These are phyloP conservation scores for Malassezia sp. DNA, from an alignment of 1,284 basidiomycete genomes.

Conservation along the genomic window DNA sequence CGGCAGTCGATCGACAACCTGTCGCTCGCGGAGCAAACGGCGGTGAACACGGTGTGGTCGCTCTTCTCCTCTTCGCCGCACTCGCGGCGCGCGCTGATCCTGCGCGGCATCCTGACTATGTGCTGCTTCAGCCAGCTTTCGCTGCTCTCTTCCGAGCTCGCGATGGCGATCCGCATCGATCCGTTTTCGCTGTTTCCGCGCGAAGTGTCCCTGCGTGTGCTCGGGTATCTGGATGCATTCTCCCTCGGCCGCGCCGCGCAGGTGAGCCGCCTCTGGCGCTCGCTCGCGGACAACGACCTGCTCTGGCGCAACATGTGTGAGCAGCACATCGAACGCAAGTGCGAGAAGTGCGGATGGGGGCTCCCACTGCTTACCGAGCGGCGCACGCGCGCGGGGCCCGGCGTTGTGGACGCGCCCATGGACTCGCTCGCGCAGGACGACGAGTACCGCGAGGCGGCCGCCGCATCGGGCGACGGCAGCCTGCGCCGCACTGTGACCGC, in stretches of 20 bases:
- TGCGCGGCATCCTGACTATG: conserved; percentile 97
- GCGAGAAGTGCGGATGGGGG: conserved; percentile 95
- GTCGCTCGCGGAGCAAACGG: conserved; percentile 73
- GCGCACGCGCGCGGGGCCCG: conserved; percentile 49
- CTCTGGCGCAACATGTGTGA: conserved; percentile 95
- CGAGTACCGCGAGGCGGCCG: conserved; percentile 7
- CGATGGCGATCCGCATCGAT: conserved; percentile 76
- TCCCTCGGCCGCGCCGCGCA: conserved; percentile 91
- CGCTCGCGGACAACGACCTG: conserved; percentile 85
- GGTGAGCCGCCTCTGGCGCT: conserved; percentile 74
- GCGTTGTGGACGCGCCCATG: background rate
- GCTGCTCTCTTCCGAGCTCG: conserved; percentile 80
- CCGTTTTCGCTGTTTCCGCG: conserved; percentile 83
- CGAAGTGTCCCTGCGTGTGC: conserved; percentile 78
- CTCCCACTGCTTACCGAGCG: conserved; percentile 72
- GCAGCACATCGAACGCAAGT: conserved; percentile 96
- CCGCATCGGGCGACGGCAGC: conserved; percentile 21
- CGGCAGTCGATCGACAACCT: conserved; percentile 78
- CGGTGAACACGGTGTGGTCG: conserved; percentile 88
- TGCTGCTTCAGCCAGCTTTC: conserved; percentile 99
- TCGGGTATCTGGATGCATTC: conserved; percentile 85
- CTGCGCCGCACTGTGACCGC: conserved; percentile 42
- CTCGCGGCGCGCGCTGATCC: conserved; percentile 76
- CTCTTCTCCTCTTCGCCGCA: conserved; percentile 91
- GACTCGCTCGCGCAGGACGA: conserved; percentile 1